A percentile compares a stretch with the other conserved stretches of the same genome.
phyloP scores from a whole-genome alignment of 176 grass and related monocot species.

The Zoysia pacifica region DNA sequence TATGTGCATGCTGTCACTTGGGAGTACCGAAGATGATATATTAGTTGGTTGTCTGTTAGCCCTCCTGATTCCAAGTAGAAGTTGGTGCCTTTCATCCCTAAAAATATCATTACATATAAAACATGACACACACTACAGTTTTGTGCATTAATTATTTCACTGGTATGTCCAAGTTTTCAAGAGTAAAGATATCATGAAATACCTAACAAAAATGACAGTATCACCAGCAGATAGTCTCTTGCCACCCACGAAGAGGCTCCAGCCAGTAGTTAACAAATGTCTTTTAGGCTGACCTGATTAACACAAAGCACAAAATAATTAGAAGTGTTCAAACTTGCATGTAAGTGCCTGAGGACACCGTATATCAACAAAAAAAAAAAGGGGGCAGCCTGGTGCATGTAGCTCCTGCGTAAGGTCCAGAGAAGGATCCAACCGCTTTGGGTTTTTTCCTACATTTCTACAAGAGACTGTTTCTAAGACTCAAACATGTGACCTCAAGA shows the following conservation, averaged over 20 bases:
- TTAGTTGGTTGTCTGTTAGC: slow-evolving; percentile 89
- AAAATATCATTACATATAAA: slow-evolving; percentile 23
- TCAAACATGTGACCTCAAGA: no score
- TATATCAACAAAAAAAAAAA: neutral
- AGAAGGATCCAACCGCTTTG: no score
- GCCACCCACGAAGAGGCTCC: slow-evolving; percentile 96
- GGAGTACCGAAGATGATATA: slow-evolving; percentile 92
- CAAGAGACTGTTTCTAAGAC: no score
- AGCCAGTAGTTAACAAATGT: slow-evolving; percentile 95
- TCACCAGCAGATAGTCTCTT: slow-evolving; percentile 96
- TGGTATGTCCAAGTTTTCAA: neutral
- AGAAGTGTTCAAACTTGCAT: slow-evolving; percentile 30
- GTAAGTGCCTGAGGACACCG: neutral
- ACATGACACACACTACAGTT: slow-evolving; percentile 6
- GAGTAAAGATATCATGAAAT: slow-evolving; percentile 19
- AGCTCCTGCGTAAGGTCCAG: no score
- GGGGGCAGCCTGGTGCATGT: no score
- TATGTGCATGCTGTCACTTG: slow-evolving; percentile 99
- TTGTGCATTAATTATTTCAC: neutral
- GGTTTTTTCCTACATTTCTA: no score
- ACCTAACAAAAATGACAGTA: slow-evolving; percentile 99
- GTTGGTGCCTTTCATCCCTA: slow-evolving; percentile 95
- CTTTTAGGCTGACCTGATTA: slow-evolving; percentile 92
- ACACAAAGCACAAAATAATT: slow-evolving; percentile 18
- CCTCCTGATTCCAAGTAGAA: slow-evolving; percentile 87